phyloP scores from a whole-genome alignment of 176 grass and related monocot species.

The Carex myosuroides region DNA sequence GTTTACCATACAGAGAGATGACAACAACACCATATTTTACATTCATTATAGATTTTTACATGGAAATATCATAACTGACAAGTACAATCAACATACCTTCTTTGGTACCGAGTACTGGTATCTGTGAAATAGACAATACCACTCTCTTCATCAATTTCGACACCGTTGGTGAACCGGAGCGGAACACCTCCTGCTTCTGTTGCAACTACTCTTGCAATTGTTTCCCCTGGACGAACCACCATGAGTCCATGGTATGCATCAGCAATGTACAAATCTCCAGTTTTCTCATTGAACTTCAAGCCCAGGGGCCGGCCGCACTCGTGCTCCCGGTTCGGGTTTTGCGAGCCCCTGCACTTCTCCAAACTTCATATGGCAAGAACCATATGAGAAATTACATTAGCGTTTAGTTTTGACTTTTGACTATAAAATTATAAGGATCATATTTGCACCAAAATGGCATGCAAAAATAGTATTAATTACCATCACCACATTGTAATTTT shows the following conservation, averaged over 20 bases:
- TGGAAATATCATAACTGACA: background rate
- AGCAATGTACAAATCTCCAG: constrained; percentile 41
- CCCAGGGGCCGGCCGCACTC: constrained; percentile 75
- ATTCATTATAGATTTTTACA: background rate
- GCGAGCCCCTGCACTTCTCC: constrained; percentile 49
- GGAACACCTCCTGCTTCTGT: constrained; percentile 10
- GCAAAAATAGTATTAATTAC: background rate
- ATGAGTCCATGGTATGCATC: constrained; percentile 57
- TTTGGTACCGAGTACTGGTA: constrained; percentile 42
- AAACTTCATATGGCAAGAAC: constrained; percentile 27
- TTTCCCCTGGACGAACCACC: constrained; percentile 18
- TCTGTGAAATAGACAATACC: constrained; percentile 76
- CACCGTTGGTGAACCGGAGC: constrained; percentile 49
- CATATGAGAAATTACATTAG: background rate
- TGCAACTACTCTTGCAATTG: constrained; percentile 28
- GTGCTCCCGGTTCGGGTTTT: constrained; percentile 40
- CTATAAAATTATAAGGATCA: background rate
- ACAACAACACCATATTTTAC: background rate
- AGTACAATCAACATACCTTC: constrained; percentile 23
- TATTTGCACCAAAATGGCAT: background rate
- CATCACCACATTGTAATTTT: background rate
- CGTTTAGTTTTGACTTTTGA: background rate
- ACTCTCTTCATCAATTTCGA: constrained; percentile 54
- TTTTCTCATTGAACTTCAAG: constrained; percentile 41
- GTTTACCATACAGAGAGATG: too few species aligned